Base-by-base conservation (phyloP, 371 early-diverging fungal species). In the Fennellomyces sp. region DNA sequence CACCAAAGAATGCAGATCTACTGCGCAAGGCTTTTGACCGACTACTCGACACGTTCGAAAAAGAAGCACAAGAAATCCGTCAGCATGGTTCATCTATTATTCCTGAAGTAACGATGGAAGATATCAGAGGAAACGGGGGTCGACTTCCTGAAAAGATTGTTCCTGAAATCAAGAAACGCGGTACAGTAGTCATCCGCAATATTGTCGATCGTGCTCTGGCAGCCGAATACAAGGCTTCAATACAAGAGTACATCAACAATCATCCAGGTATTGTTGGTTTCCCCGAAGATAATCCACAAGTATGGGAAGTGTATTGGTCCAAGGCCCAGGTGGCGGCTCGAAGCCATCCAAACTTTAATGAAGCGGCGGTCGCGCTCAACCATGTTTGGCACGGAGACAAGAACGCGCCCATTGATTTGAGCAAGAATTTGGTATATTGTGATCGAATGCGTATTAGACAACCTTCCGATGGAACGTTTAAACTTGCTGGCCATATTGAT, bases 221-320 rank as follows among this genome's bases (percentile, higher is more conserved):
- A 0, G 50, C 54, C 10, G 65, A 51, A 10, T 78, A 72, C 54
- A 78, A 75, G 64, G 52, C 55, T 8, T 53, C 71, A 5, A 70
- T 73, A 17, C 58, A 68, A 26, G 39, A 66, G 5, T 73, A 78
- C 27, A 64, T 75, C 38, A 45, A 58, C 2, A 53, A 42, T 5
- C 66, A 78, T 61, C 63, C 48, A 4, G 65, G 58, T 2, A 19
- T 53, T n/a, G 56, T 70, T 6, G 78, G 78, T 0, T 75, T 63
- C 33, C 78, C 75, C 7, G 63, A 58, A 33, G 61, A 64, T 5
- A 58, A 73, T 51, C 78, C 75, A 5, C 73, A 72, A 41, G 66
- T 73, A 3, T 78, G 70, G 70, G 78, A 78, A 31, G 33, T 75
- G 0, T 78, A 78, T 42, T 78, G 75, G 75, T 52, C 71, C 21